A percentile compares a stretch with the other conserved stretches of the same genome.
These are phyloP conservation scores for Mortierella antarctica DNA, from an alignment of 192 early-diverging fungal genomes.

Conservation along the genomic window DNA sequence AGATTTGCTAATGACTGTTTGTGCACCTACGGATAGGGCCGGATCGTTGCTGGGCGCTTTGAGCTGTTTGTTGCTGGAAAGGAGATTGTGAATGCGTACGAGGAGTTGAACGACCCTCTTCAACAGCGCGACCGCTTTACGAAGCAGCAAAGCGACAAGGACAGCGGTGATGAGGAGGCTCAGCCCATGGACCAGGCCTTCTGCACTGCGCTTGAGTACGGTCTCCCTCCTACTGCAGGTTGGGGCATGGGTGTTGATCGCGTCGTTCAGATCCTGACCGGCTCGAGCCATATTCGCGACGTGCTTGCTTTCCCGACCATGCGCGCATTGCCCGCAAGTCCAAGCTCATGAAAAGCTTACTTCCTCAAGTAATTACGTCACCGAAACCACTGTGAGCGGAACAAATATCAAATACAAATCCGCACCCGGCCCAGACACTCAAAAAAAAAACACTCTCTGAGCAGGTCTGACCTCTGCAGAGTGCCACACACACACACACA, in stretches of 20 bases:
- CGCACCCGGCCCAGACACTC: neutral
- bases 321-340: too few species aligned
- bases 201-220: constrained; percentile 83
- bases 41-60: constrained; percentile 71
- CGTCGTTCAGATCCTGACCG: constrained; percentile 76
- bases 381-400: neutral
- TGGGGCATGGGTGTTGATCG: constrained; percentile 94
- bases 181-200: constrained; percentile 78
- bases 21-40: constrained; percentile 16
- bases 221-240: constrained; percentile 87
- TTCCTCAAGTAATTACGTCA: constrained; percentile 4
- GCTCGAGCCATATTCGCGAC: constrained; percentile 77
- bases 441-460: neutral
- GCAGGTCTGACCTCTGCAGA: neutral
- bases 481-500: constrained; percentile 2
- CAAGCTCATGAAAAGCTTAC: too few species aligned
- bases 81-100: constrained; percentile 90
- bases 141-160: constrained; percentile 71
- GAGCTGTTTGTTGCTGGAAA: constrained; percentile 83
- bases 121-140: constrained; percentile 77
- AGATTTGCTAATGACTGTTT: neutral
- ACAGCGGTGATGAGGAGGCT: constrained; percentile 80
- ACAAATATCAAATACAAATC: neutral
- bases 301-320: constrained; percentile 82
- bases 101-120: constrained; percentile 88